Percentiles rank a stretch among this genome's conserved stretches.
Conservation (phyloP, 2,329 filamentous ascomycete genomes). For the Chrysoporthe puriensis region DNA sequence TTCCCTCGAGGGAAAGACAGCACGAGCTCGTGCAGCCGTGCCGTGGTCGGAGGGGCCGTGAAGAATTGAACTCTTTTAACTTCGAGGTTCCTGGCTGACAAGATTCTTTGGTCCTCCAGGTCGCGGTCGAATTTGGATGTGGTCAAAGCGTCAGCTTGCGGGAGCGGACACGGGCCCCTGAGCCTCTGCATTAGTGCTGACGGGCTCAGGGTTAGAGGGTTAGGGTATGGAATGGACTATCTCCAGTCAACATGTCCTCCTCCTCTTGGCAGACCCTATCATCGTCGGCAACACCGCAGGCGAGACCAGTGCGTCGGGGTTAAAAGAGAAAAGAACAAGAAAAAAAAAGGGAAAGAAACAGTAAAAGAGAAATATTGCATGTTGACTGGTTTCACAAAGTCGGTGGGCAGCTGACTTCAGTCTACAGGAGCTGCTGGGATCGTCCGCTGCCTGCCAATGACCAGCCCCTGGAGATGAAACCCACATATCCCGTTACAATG, state of each 20-base stretch:
- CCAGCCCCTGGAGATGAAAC: background rate
- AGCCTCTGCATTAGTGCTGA: background rate
- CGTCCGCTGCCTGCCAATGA: background rate
- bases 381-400: background rate
- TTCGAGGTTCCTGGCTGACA: too few relatives aligned
- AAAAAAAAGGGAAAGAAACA: background rate
- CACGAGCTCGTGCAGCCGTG: too few relatives aligned
- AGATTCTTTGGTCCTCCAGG: background rate
- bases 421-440: background rate
- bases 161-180: constrained; percentile 1
- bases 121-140: background rate
- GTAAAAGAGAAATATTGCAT: too few relatives aligned
- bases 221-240: background rate
- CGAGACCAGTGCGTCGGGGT: too few relatives aligned
- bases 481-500: background rate
- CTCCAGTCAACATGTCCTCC: background rate
- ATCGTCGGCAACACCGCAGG: background rate
- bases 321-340: background rate
- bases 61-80: too few relatives aligned
- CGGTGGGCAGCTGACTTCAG: background rate
- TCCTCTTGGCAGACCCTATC: background rate
- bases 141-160: constrained; percentile 8
- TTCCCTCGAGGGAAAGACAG: too few relatives aligned
- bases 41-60: background rate
- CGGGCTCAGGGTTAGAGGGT: background rate